Evolutionary conservation across 371 early-diverging fungal genomes (phyloP).

Genomic region (Mortierella sp.): DNA sequence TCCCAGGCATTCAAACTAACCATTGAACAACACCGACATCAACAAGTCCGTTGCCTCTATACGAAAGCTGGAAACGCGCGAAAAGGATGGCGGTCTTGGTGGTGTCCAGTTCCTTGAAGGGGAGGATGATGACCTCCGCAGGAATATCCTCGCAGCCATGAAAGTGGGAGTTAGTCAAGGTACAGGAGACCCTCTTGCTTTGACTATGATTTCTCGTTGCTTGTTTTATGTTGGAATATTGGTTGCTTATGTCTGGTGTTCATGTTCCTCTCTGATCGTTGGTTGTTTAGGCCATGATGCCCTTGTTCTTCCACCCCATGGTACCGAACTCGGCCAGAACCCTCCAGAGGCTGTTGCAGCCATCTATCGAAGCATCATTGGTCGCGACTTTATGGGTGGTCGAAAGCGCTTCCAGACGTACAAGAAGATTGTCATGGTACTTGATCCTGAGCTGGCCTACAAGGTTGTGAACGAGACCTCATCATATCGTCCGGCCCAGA

Average conservation of each 20-base stretch:
- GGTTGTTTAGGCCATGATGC: slow-evolving; percentile 50
- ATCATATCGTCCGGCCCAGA: slow-evolving; percentile 35
- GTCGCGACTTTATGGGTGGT: slow-evolving; percentile 51
- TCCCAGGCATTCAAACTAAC: neutral
- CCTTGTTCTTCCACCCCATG: slow-evolving; percentile 49
- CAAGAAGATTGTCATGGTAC: slow-evolving; percentile 53
- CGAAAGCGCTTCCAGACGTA: slow-evolving; percentile 52
- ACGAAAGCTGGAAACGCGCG: slow-evolving; percentile 39
- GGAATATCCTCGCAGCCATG: slow-evolving; percentile 49
- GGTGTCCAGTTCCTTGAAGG: slow-evolving; percentile 52
- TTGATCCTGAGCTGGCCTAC: slow-evolving; percentile 46
- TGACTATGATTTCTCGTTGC: neutral
- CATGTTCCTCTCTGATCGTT: no score
- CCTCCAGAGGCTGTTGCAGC: slow-evolving; percentile 48
- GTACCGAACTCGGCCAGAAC: slow-evolving; percentile 42
- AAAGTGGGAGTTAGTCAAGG: slow-evolving; percentile 51
- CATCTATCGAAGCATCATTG: slow-evolving; percentile 48
- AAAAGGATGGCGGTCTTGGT: slow-evolving; percentile 51
- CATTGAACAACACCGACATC: neutral
- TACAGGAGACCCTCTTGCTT: neutral
- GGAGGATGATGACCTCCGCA: slow-evolving; percentile 44
- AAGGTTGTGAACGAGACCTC: slow-evolving; percentile 51
- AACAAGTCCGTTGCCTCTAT: slow-evolving; percentile 38
- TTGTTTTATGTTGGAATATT: neutral
- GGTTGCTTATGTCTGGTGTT: no score